phyloP scores from a whole-genome alignment of 805 yeast species.

The Yarrowia osloensis region DNA sequence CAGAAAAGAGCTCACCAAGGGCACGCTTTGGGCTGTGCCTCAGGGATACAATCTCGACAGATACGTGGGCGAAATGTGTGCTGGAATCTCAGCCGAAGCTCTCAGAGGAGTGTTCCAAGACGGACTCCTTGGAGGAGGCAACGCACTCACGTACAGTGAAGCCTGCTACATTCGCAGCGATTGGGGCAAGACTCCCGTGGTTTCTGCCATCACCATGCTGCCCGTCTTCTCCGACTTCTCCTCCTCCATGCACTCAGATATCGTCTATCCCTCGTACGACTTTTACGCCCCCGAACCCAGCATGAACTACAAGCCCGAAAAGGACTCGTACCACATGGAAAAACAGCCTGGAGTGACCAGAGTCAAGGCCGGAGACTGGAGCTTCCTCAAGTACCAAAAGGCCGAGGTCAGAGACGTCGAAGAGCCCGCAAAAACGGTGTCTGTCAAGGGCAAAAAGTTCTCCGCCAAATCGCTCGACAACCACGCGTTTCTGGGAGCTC shows the following conservation, averaged over 20 bases:
- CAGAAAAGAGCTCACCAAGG: neutral
- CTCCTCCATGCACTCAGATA: conserved; percentile 4
- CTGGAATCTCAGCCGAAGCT: neutral
- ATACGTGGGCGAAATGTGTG: neutral
- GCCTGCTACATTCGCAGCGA: neutral
- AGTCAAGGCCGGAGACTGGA: neutral
- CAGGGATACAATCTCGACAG: neutral
- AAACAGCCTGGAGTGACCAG: neutral
- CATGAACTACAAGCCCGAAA: neutral
- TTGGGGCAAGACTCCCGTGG: neutral
- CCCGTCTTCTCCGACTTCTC: conserved; percentile 1
- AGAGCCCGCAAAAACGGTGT: neutral
- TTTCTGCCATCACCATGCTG: neutral
- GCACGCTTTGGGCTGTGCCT: neutral
- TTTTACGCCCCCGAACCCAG: neutral
- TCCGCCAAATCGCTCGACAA: neutral
- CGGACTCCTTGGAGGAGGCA: conserved; percentile 1
- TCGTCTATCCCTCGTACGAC: conserved; percentile 18
- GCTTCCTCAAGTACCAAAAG: neutral
- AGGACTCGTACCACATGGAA: conserved; percentile 1
- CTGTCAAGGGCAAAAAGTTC: neutral
- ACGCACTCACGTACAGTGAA: neutral
- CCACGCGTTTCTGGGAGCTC: conserved; percentile 12
- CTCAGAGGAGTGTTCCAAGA: neutral
- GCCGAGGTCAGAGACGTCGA: neutral